phyloP scores from a whole-genome alignment of 192 early-diverging fungal species.

The Coemansia sp. region DNA sequence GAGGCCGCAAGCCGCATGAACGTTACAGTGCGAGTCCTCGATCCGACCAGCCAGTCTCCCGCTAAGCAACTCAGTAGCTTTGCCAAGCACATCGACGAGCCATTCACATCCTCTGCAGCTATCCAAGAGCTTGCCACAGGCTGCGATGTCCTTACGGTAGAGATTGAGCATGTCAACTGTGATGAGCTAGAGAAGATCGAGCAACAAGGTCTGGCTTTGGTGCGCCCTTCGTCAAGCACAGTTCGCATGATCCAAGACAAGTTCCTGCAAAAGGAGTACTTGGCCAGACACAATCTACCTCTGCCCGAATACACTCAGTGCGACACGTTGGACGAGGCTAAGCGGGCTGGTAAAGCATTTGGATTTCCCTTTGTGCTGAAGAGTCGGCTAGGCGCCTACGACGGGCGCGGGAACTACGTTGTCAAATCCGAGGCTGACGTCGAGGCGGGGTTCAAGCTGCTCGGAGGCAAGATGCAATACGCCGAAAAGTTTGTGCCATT shows the following conservation, averaged over 20 bases:
- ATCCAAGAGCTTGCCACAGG: slow-evolving; percentile 77
- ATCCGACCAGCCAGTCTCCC: slow-evolving; percentile 75
- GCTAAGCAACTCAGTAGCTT: slow-evolving; percentile 81
- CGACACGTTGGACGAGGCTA: slow-evolving; percentile 56
- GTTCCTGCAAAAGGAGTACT: slow-evolving; percentile 84
- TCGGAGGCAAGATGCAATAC: slow-evolving; percentile 76
- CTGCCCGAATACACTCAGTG: slow-evolving; percentile 63
- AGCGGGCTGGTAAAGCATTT: slow-evolving; percentile 64
- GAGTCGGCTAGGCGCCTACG: slow-evolving; percentile 92
- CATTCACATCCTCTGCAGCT: slow-evolving; percentile 79
- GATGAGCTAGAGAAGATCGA: slow-evolving; percentile 64
- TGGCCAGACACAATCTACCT: slow-evolving; percentile 69
- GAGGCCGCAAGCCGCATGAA: slow-evolving; percentile 95
- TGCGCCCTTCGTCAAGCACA: slow-evolving; percentile 84
- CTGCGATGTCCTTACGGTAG: slow-evolving; percentile 90
- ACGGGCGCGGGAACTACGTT: slow-evolving; percentile 94
- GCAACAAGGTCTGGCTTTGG: slow-evolving; percentile 62
- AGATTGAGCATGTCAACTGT: slow-evolving; percentile 95
- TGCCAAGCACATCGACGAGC: slow-evolving; percentile 76
- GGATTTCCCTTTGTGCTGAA: slow-evolving; percentile 98
- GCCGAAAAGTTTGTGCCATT: slow-evolving; percentile 96
- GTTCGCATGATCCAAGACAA: slow-evolving; percentile 97
- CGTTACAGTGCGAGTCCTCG: slow-evolving; percentile 83
- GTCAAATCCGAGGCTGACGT: slow-evolving; percentile 76
- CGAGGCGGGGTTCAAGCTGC: slow-evolving; percentile 33